phyloP scores from a whole-genome alignment of 2,329 filamentous ascomycete genomes.

The Penicillium olsonii region DNA sequence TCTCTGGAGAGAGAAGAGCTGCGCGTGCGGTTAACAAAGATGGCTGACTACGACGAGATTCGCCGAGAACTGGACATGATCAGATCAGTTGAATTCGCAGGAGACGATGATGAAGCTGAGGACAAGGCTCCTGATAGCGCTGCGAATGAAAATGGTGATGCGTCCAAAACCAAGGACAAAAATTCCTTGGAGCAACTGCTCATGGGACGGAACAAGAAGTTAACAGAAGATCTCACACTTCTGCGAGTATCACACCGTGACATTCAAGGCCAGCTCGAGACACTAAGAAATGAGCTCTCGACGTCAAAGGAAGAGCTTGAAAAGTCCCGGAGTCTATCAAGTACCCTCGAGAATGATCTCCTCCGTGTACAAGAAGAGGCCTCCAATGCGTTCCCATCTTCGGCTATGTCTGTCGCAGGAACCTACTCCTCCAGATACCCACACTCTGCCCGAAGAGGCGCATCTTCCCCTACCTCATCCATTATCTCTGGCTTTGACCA shows the following conservation, averaged over 20 bases:
- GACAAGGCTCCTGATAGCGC: constrained; percentile 41
- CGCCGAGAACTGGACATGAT: constrained; percentile 95
- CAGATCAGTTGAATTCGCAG: constrained; percentile 96
- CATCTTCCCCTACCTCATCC: constrained; percentile 87
- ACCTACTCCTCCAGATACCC: constrained; percentile 83
- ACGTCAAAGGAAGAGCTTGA: constrained; percentile 83
- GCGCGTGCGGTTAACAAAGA: constrained; percentile 79
- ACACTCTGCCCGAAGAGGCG: constrained; percentile 68
- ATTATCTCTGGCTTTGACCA: constrained; percentile 97
- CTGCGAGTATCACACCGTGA: constrained; percentile 93
- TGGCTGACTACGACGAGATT: constrained; percentile 92
- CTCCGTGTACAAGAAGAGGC: constrained; percentile 83
- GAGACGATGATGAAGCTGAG: constrained; percentile 67
- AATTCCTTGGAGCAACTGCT: constrained; percentile 90
- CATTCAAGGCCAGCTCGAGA: constrained; percentile 75
- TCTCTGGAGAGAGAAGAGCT: constrained; percentile 79
- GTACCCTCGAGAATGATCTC: constrained; percentile 89
- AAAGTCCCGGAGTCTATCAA: constrained; percentile 77
- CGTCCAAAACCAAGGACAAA: constrained; percentile 60
- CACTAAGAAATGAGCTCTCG: constrained; percentile 80
- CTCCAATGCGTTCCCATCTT: constrained; percentile 76
- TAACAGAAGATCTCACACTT: constrained; percentile 89
- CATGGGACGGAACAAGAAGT: constrained; percentile 91
- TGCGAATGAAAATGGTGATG: constrained; percentile 48
- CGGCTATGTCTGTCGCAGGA: constrained; percentile 87